phyloP scores from a whole-genome alignment of 225 moss, liverwort and hornwort species.

The Takakia lepidozioides region DNA sequence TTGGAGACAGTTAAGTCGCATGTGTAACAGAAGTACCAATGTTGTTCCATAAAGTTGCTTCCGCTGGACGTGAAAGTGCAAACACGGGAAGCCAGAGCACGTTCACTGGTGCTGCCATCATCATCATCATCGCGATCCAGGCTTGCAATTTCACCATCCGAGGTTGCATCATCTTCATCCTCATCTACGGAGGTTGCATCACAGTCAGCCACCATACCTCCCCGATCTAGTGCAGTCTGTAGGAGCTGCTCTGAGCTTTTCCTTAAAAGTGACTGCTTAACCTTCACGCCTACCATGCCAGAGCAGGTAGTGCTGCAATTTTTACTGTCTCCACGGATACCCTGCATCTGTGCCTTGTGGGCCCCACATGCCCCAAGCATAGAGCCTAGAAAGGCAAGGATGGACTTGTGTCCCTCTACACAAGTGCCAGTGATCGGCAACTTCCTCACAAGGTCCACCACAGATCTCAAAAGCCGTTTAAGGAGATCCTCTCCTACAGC shows the following conservation, averaged over 20 bases:
- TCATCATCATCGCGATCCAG: conserved; percentile 97
- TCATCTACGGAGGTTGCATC: conserved; percentile 96
- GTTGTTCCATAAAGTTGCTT: conserved; percentile 99
- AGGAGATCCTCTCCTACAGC: conserved; percentile 65
- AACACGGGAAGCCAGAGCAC: conserved; percentile 79
- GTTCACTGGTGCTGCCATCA: conserved; percentile 79
- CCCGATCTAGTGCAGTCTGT: conserved; percentile 57
- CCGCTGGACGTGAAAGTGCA: conserved; percentile 99
- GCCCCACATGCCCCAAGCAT: conserved; percentile 82
- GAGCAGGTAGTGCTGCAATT: conserved; percentile 22
- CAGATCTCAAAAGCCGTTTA: conserved; percentile 51
- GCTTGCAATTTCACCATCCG: conserved; percentile 96
- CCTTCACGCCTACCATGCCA: conserved; percentile 28
- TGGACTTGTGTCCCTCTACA: conserved; percentile 66
- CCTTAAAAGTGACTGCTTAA: conserved; percentile 48
- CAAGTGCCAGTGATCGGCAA: conserved; percentile 49
- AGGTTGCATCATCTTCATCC: conserved; percentile 96
- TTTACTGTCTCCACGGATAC: conserved; percentile 46
- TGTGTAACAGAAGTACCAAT: conserved; percentile 99
- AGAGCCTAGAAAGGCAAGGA: conserved; percentile 71
- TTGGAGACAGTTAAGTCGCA: conserved; percentile 97
- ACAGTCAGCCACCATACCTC: conserved; percentile 66
- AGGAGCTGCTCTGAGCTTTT: conserved; percentile 73
- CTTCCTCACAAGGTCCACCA: conserved; percentile 75
- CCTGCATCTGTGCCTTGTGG: conserved; percentile 48